Conservation (phyloP, 2,329 filamentous ascomycete genomes). For the Neofusicoccum sp. region DNA sequence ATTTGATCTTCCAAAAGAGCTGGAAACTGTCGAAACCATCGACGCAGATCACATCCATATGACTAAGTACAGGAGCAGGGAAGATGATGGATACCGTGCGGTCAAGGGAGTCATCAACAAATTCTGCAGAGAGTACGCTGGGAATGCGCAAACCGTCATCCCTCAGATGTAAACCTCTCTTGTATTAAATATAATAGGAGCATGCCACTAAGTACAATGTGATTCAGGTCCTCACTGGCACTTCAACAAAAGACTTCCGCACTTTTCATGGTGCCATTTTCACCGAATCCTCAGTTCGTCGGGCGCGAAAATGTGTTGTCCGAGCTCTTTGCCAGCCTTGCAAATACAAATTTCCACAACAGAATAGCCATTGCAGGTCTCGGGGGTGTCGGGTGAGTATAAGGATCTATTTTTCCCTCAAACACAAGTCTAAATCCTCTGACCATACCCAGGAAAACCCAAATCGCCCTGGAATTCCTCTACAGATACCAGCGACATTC, state of each 20-base stretch:
- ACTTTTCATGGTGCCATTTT: not conserved
- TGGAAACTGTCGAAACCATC: slow-evolving; percentile 41
- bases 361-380: slow-evolving; percentile 24
- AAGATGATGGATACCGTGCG: slow-evolving; percentile 33
- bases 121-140: slow-evolving; percentile 22
- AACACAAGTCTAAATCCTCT: not conserved
- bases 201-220: not conserved
- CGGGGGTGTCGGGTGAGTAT: slow-evolving; percentile 23
- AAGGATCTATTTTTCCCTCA: not conserved
- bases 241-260: not conserved
- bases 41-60: slow-evolving; percentile 44
- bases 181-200: not conserved
- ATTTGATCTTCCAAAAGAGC: slow-evolving; percentile 31
- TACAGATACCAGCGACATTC: not conserved
- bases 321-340: not conserved
- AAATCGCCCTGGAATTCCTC: not conserved
- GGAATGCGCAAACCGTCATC: not conserved
- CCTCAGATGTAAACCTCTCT: not conserved
- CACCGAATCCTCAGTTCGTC: not conserved
- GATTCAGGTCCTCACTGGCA: not conserved
- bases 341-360: slow-evolving; percentile 3
- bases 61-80: slow-evolving; percentile 30
- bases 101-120: slow-evolving; percentile 30
- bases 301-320: not conserved
- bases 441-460: not conserved